Base-by-base conservation (phyloP, 306 rosid genomes). In the Vigna nakashimae region DNA sequence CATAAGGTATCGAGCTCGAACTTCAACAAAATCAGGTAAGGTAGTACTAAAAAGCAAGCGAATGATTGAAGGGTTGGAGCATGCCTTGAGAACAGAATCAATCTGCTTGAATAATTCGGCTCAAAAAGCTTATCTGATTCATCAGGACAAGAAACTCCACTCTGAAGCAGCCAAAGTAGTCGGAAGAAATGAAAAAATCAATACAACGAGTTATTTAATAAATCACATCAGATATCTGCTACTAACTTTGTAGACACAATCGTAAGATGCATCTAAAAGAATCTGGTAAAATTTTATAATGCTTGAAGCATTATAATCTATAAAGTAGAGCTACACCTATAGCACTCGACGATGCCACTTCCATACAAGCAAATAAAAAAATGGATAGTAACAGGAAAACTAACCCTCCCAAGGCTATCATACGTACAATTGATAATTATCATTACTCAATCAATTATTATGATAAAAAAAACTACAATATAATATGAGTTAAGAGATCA, bases 51-150 rank as follows among this genome's bases (percentile, higher is more conserved):
- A 95, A 82, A 95, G 80, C 42, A 94, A 87, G 80, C 92, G 93
- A 59, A 86, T 80, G 55, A 95, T 87, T 75, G 97, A 89, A 62
- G 97, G 97, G 76, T 95, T 95, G 40, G 98, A 89, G 84, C 99
- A 95, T 79, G 98, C 97, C 89, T 92, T 91, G 67, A 92, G 91
- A 30, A 91, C 76, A 70, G 83, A 66, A 81, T 92, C 98, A 43
- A 95, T 95, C 86, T 91, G 98, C 81, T 91, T 88, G n/a, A 95
- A 80, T 78, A 95, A 69, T 18, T 79, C 88, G 42, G 92, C 90
- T 95, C 99, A 91, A 95, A 95, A 42, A 95, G 89, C 90, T 95
- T 95, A 86, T 95, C 99, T 10, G 97, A 95, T 79, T 95, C 99
- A 85, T 95, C 77, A 95, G 77, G 26, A 95, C 98, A 85, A 92